Conservation (phyloP, 2,329 filamentous ascomycete species). For the Thielaviopsis ethacetica region DNA sequence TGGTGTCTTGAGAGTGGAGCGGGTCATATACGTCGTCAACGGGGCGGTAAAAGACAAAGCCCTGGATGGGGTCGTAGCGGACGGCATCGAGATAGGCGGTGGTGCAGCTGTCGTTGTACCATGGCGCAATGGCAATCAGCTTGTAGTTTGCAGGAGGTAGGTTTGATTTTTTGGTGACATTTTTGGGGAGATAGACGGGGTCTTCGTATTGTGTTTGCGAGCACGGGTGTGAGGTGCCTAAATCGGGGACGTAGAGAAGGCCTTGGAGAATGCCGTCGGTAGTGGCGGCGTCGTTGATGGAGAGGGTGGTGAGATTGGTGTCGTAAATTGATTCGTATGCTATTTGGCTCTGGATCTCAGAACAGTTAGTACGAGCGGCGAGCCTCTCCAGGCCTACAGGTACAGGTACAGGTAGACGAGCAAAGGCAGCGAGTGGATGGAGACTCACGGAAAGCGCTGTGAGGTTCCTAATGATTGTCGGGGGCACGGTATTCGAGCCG, state of each 20-base stretch:
- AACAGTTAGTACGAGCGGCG: conserved; percentile 13
- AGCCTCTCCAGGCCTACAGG: not conserved
- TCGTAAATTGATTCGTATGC: conserved; percentile 35
- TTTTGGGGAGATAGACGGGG: conserved; percentile 44
- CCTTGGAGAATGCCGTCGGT: conserved; percentile 51
- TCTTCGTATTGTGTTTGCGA: conserved; percentile 37
- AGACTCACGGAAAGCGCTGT: conserved; percentile 36
- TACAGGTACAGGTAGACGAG: too few species aligned
- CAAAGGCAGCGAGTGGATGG: too few species aligned
- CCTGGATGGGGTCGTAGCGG: conserved; percentile 41
- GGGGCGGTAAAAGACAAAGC: conserved; percentile 47
- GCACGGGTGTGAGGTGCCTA: conserved; percentile 44
- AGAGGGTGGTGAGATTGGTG: conserved; percentile 58
- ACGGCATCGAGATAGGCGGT: conserved; percentile 51
- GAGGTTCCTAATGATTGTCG: conserved; percentile 39
- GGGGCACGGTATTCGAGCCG: conserved; percentile 31
- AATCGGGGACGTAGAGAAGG: conserved; percentile 69
- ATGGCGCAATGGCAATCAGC: conserved; percentile 70
- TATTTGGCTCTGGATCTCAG: conserved; percentile 24
- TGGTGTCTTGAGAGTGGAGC: conserved; percentile 26
- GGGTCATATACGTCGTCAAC: conserved; percentile 24
- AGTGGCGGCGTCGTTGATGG: conserved; percentile 45
- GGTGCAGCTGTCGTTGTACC: conserved; percentile 62
- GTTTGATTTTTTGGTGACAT: conserved; percentile 57
- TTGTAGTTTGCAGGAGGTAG: conserved; percentile 54